Conservation (phyloP, 306 rosid species). For the Acacia acuminata region DNA sequence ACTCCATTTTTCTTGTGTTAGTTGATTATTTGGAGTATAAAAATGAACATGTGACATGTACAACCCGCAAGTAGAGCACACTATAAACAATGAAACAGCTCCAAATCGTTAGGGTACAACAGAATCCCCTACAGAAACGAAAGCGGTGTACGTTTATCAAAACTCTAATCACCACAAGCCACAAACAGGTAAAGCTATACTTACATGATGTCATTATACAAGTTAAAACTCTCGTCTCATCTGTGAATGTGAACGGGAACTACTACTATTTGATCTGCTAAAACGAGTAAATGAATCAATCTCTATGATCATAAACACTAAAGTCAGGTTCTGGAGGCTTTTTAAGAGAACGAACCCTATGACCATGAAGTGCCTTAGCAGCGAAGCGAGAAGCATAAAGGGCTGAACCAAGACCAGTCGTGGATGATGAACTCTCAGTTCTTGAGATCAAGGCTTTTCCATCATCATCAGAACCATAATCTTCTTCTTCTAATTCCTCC, state of each 20-base stretch:
- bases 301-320: conserved; percentile 35
- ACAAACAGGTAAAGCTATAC: background rate
- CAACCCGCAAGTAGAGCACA: background rate
- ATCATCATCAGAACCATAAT: conserved; percentile 29
- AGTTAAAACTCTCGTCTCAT: background rate
- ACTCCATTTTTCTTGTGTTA: background rate
- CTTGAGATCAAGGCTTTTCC: conserved; percentile 30
- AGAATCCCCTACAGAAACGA: background rate
- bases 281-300: conserved; percentile 2
- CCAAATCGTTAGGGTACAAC: background rate
- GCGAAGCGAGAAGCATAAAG: conserved; percentile 76
- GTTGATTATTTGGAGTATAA: background rate
- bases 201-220: background rate
- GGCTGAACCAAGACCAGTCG: conserved; percentile 55
- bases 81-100: background rate
- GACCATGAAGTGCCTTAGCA: conserved; percentile 68
- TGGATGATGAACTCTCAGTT: conserved; percentile 26
- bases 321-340: conserved; percentile 91
- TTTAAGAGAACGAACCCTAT: conserved; percentile 51
- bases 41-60: background rate
- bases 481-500: conserved; percentile 43
- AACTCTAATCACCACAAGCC: background rate
- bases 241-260: background rate
- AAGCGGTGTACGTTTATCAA: conserved; percentile 1
- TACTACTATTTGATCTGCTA: background rate